A percentile compares a stretch with the other conserved stretches of the same genome.
Conservation (phyloP, 192 early-diverging fungal species). For the Gonapodya prolifera region DNA sequence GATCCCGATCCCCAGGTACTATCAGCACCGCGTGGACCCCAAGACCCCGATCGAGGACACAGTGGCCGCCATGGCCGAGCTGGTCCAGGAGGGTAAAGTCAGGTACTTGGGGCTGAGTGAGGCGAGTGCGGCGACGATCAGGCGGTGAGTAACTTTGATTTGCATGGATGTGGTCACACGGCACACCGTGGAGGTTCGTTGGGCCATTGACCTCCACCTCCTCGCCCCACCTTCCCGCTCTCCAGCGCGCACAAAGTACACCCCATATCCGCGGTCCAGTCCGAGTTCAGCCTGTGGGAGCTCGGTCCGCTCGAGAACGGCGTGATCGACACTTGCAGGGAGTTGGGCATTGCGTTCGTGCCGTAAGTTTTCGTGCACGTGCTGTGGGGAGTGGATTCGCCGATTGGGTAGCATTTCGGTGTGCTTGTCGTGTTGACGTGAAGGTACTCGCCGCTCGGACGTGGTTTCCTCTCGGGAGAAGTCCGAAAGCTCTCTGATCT, state of each 20-base stretch:
- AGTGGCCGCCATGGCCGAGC: slow-evolving; percentile 22
- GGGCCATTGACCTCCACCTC: too few relatives aligned
- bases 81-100: slow-evolving; percentile 26
- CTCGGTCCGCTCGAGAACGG: slow-evolving; percentile 8
- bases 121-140: not conserved
- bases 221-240: too few relatives aligned
- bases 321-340: slow-evolving; percentile 51
- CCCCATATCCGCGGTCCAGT: not conserved
- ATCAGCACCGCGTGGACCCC: slow-evolving; percentile 22
- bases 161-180: too few relatives aligned
- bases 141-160: too few relatives aligned
- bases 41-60: slow-evolving; percentile 21
- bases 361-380: too few relatives aligned
- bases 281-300: not conserved
- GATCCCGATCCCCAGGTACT: too few relatives aligned
- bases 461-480: not conserved
- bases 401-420: too few relatives aligned
- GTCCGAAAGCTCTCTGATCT: not conserved
- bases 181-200: too few relatives aligned
- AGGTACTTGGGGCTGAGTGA: slow-evolving; percentile 14
- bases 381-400: too few relatives aligned
- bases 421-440: too few relatives aligned
- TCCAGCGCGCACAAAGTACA: not conserved
- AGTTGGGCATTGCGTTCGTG: slow-evolving; percentile 47
- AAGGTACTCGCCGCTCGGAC: slow-evolving; percentile 40